Percentiles rank a stretch among this genome's conserved stretches.
Evolutionary conservation across 2,329 filamentous ascomycete genomes (phyloP).

Genomic region (Pezicula neosporulosa): DNA sequence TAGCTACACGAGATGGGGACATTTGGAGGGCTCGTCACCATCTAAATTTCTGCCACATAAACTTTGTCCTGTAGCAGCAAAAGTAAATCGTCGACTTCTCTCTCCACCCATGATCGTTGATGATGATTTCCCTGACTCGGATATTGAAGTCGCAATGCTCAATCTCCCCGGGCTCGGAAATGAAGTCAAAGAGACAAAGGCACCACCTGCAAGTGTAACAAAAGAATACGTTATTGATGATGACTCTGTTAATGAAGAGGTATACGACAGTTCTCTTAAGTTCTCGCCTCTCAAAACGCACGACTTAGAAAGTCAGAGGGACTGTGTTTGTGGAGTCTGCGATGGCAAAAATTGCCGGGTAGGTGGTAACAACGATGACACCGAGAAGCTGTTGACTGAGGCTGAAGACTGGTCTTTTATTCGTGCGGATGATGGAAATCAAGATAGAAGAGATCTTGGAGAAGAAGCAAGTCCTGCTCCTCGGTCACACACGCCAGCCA

Average conservation of each 20-base stretch:
- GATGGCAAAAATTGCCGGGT: neutral
- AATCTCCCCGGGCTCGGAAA: neutral
- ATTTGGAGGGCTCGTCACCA: too few species aligned
- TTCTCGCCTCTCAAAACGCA: slow-evolving; percentile 18
- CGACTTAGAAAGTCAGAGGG: neutral
- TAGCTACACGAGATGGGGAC: too few species aligned
- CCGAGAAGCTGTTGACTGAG: neutral
- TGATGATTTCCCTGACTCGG: neutral
- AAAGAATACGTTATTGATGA: slow-evolving; percentile 6
- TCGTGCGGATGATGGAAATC: slow-evolving; percentile 1
- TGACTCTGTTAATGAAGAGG: slow-evolving; percentile 11
- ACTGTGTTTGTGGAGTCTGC: neutral
- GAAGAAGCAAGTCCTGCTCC: neutral
- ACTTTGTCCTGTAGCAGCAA: too few species aligned
- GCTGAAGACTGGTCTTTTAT: slow-evolving; percentile 24
- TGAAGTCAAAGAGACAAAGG: slow-evolving; percentile 14
- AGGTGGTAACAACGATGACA: too few species aligned
- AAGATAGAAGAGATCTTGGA: too few species aligned
- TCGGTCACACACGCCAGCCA: neutral
- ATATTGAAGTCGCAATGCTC: neutral
- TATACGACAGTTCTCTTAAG: slow-evolving; percentile 24
- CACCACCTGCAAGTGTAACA: slow-evolving; percentile 14
- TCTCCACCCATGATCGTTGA: neutral
- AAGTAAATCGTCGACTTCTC: neutral
- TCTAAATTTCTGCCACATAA: too few species aligned